phyloP scores from a whole-genome alignment of 768 basidiomycete genomes.

The Cystobasidium ongulense region DNA sequence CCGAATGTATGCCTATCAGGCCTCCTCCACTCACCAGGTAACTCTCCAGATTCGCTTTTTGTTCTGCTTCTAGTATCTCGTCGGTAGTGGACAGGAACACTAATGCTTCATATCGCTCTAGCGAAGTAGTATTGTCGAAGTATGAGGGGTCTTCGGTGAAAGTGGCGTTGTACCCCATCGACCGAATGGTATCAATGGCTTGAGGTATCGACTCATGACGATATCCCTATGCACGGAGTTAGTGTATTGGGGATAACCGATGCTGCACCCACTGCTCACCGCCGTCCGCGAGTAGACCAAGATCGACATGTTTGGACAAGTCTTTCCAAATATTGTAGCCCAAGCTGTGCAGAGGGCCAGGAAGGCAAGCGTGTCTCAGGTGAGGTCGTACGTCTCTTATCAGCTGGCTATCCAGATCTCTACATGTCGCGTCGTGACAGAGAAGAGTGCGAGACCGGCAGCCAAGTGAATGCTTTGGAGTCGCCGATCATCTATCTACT shows the following conservation, averaged over 20 bases:
- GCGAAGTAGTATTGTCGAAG: slow-evolving; percentile 30
- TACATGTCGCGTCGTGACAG: too few species aligned
- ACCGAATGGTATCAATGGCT: slow-evolving; percentile 1
- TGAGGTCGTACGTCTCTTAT: too few species aligned
- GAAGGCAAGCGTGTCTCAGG: too few species aligned
- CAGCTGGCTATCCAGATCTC: too few species aligned
- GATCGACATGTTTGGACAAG: slow-evolving; percentile 1
- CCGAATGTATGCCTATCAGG: slow-evolving; percentile 30
- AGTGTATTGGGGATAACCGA: neutral
- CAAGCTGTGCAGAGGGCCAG: too few species aligned
- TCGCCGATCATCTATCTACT: too few species aligned
- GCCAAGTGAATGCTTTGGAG: too few species aligned
- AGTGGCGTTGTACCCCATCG: slow-evolving; percentile 23
- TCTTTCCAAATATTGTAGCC: too few species aligned
- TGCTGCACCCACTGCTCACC: neutral
- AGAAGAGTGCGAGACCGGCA: too few species aligned
- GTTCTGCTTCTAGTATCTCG: slow-evolving; percentile 26
- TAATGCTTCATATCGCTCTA: slow-evolving; percentile 13
- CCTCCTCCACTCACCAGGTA: slow-evolving; percentile 25
- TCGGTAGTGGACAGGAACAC: slow-evolving; percentile 24
- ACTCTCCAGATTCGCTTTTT: slow-evolving; percentile 15
- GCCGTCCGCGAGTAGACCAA: slow-evolving; percentile 20
- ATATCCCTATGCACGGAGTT: slow-evolving; percentile 4
- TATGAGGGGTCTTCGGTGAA: slow-evolving; percentile 23
- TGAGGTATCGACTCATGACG: slow-evolving; percentile 16